Conservation (phyloP, 2,329 filamentous ascomycete genomes). For the Bipolaris sorokiniana region DNA sequence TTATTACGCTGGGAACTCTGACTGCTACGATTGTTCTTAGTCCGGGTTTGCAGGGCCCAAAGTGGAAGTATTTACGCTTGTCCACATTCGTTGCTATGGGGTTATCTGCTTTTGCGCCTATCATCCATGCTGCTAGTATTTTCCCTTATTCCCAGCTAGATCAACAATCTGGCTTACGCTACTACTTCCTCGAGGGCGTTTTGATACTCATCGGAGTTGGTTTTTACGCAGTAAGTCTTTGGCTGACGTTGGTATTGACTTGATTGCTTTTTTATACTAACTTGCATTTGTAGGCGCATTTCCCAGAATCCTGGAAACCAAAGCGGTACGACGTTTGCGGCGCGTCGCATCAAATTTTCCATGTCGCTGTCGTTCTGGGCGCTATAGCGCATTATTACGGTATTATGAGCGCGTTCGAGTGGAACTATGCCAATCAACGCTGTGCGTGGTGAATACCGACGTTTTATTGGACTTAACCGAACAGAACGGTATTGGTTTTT, state of each 20-base stretch:
- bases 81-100: constrained; percentile 88
- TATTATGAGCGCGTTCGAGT: constrained; percentile 9
- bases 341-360: constrained; percentile 88
- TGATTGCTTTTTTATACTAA: constrained; percentile 45
- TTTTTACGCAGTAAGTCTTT: constrained; percentile 79
- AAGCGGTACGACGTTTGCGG: constrained; percentile 87
- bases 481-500: background rate
- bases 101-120: constrained; percentile 80
- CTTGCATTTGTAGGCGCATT: constrained; percentile 61
- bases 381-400: constrained; percentile 51
- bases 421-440: constrained; percentile 12
- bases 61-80: constrained; percentile 82
- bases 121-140: constrained; percentile 70
- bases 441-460: constrained; percentile 2
- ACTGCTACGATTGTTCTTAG: constrained; percentile 80
- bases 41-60: constrained; percentile 80
- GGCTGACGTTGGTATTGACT: constrained; percentile 51
- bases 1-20: constrained; percentile 59
- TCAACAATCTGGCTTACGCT: constrained; percentile 66
- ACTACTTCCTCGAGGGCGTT: constrained; percentile 4
- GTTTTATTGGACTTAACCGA: background rate
- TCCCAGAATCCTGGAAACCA: constrained; percentile 79
- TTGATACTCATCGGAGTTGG: constrained; percentile 71
- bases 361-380: constrained; percentile 82
- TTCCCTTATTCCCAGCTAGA: constrained; percentile 65